phyloP scores from a whole-genome alignment of 148 eudicot genomes.

The Rhododendron ferrugineum region DNA sequence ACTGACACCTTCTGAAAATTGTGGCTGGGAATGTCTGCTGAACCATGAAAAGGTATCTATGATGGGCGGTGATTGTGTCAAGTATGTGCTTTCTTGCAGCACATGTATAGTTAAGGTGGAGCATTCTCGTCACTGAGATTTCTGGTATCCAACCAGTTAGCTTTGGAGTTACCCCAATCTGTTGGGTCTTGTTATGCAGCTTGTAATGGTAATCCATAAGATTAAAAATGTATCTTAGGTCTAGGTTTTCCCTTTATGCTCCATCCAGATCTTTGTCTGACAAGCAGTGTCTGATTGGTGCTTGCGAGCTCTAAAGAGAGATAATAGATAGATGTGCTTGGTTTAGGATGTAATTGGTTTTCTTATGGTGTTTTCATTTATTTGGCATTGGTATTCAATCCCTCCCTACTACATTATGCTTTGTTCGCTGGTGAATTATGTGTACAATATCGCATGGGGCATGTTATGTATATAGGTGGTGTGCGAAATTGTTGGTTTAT shows the following conservation, averaged over 20 bases:
- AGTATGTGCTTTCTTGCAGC: not conserved
- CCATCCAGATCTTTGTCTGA: not conserved
- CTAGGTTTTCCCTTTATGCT: not conserved
- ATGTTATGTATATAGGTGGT: not conserved
- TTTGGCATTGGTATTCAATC: not conserved
- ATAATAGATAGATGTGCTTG: not conserved
- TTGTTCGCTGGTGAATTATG: not conserved
- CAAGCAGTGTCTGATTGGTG: not conserved
- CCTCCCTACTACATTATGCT: not conserved
- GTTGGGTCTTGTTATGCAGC: not conserved
- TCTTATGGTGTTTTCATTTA: not conserved
- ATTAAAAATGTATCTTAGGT: not conserved
- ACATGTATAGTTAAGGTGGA: not conserved
- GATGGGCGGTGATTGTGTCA: not conserved
- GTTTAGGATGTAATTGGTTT: not conserved
- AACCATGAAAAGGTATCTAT: not conserved
- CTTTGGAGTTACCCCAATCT: not conserved
- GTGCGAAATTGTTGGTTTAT: not conserved
- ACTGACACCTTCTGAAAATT: not conserved
- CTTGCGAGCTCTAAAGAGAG: not conserved
- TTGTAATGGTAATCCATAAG: not conserved
- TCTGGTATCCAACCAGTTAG: not conserved
- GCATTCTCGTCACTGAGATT: not conserved
- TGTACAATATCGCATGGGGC: not conserved
- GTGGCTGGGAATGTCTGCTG: not conserved